Percentiles rank a stretch among this genome's conserved stretches.
phyloP scores from a whole-genome alignment of 2,329 filamentous ascomycete species.

The Fusarium sp. region DNA sequence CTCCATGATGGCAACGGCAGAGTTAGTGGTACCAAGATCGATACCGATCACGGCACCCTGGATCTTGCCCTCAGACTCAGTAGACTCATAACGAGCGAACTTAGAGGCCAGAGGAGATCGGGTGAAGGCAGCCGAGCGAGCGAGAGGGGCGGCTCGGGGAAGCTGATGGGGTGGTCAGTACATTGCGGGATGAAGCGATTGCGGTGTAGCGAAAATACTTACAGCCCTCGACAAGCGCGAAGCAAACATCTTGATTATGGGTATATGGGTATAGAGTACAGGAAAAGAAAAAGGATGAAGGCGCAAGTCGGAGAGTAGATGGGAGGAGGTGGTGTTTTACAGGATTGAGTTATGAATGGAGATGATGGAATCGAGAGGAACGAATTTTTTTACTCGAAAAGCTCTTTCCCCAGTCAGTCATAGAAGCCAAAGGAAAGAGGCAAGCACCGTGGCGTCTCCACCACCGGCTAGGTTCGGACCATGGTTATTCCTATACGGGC shows the following conservation, averaged over 20 bases:
- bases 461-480: conserved; percentile 46
- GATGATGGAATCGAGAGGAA: conserved; percentile 45
- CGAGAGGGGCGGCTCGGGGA: conserved; percentile 78
- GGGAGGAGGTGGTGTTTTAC: conserved; percentile 46
- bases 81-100: conserved; percentile 82
- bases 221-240: conserved; percentile 80
- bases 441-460: conserved; percentile 46
- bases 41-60: conserved; percentile 98
- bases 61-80: conserved; percentile 73
- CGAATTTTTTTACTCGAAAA: conserved; percentile 53
- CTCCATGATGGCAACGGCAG: conserved; percentile 97
- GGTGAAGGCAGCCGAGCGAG: conserved; percentile 73
- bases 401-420: conserved; percentile 47
- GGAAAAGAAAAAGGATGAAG: conserved; percentile 49
- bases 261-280: conserved; percentile 50
- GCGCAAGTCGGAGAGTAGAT: conserved; percentile 48
- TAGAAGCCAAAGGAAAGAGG: conserved; percentile 58
- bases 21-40: conserved; percentile 98
- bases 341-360: conserved; percentile 38
- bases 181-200: conserved; percentile 4
- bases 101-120: conserved; percentile 77
- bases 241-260: conserved; percentile 72
- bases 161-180: conserved; percentile 63
- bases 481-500: conserved; percentile 43
- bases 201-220: conserved; percentile 56